A percentile compares a stretch with the other conserved stretches of the same genome.
Conservation (phyloP, 176 grass and related monocot species). For the Tillandsia leiboldiana region DNA sequence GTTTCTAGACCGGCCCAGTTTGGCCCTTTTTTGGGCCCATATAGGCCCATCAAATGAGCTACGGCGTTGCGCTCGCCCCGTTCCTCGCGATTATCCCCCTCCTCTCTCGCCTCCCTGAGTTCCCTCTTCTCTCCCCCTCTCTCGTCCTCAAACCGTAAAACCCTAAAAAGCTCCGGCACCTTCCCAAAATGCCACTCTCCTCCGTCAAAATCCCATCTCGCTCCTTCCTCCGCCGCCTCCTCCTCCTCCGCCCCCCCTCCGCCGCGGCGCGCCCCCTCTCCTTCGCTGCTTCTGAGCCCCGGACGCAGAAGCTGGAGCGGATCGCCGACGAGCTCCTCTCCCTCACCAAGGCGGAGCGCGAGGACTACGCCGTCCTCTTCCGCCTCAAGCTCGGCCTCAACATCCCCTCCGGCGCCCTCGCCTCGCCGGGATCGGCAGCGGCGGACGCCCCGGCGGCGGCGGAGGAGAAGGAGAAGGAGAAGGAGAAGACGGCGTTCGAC, state of each 20-base stretch:
- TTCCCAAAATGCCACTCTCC: conserved; percentile 44
- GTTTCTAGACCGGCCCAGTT: no score
- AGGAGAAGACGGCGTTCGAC: conserved; percentile 64
- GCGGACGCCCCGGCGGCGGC: conserved; percentile 4
- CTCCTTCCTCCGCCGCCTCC: conserved; percentile 26
- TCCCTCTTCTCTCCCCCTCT: neutral
- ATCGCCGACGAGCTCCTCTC: conserved; percentile 54
- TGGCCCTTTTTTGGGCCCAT: no score
- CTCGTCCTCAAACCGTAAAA: neutral
- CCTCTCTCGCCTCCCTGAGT: no score
- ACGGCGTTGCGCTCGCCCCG: no score
- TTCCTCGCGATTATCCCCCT: no score
- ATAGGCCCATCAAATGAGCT: no score
- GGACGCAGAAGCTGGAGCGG: conserved; percentile 33
- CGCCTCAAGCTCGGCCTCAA: conserved; percentile 60
- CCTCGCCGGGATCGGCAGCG: neutral
- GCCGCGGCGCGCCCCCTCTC: conserved; percentile 11
- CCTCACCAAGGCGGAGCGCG: conserved; percentile 36
- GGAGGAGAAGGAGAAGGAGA: conserved; percentile 21
- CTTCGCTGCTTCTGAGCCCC: conserved; percentile 17
- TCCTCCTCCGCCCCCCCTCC: conserved; percentile 13
- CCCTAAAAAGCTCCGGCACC: neutral
- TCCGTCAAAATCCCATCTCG: conserved; percentile 34
- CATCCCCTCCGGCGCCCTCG: conserved; percentile 30
- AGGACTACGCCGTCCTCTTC: conserved; percentile 58